A percentile compares a stretch with the other conserved stretches of the same genome.
phyloP scores from a whole-genome alignment of 345 rosid species.

The Brassica nigra region DNA sequence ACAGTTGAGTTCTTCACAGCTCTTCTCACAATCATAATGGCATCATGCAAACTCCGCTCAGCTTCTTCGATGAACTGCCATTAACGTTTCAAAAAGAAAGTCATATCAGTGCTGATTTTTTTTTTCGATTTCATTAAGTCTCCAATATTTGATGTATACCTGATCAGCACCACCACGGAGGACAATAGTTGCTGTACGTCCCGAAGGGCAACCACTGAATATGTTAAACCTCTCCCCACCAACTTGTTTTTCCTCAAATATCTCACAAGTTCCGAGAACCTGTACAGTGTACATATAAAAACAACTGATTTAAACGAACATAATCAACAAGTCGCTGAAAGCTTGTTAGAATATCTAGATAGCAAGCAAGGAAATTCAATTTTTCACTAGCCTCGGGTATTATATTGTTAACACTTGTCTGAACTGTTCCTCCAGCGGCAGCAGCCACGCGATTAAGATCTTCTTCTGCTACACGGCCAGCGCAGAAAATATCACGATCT shows the following conservation, averaged over 20 bases:
- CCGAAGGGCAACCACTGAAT: constrained; percentile 98
- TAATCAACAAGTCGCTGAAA: constrained; percentile 11
- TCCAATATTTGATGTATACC: constrained; percentile 48
- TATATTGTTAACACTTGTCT: constrained; percentile 91
- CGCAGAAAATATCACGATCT: constrained; percentile 97
- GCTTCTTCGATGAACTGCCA: constrained; percentile 98
- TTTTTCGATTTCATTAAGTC: neutral
- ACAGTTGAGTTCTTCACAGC: constrained; percentile 96
- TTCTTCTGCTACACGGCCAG: constrained; percentile 98
- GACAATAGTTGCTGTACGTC: constrained; percentile 90
- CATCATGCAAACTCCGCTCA: constrained; percentile 98
- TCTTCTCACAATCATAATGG: constrained; percentile 98
- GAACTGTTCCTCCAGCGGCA: constrained; percentile 95
- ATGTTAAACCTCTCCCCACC: constrained; percentile 98
- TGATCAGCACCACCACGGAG: constrained; percentile 99
- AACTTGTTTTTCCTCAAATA: constrained; percentile 96
- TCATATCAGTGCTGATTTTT: neutral
- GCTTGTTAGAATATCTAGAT: constrained; percentile 5
- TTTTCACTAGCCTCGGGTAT: constrained; percentile 67
- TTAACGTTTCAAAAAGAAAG: constrained; percentile 6
- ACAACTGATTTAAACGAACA: neutral
- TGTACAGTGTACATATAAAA: constrained; percentile 39
- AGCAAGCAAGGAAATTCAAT: constrained; percentile 13
- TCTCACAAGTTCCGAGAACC: constrained; percentile 97
- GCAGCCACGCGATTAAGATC: constrained; percentile 95